Percentiles rank a stretch among this genome's conserved stretches.
Evolutionary conservation across 2,329 filamentous ascomycete genomes (phyloP).

Genomic region (Aspergillus aculeatinus): DNA sequence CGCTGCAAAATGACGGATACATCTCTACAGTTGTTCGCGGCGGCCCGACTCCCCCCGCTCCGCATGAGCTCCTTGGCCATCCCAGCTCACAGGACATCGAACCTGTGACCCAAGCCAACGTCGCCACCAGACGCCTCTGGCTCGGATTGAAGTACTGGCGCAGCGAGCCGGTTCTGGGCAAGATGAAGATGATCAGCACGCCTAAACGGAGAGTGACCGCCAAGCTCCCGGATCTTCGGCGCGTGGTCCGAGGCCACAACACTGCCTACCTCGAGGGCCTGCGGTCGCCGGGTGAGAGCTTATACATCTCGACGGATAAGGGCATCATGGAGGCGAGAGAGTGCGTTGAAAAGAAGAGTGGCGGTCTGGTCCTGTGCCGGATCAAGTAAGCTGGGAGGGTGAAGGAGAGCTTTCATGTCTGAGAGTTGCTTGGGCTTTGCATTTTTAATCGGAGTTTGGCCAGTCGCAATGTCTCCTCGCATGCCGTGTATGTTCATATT

Average conservation of each 20-base stretch:
- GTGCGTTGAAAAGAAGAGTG: conserved; percentile 74
- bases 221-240: conserved; percentile 60
- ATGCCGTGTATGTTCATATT: conserved; percentile 22
- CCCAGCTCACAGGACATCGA: conserved; percentile 47
- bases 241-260: conserved; percentile 67
- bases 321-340: conserved; percentile 81
- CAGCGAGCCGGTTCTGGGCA: conserved; percentile 72
- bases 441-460: conserved; percentile 42
- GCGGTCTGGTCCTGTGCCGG: conserved; percentile 78
- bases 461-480: conserved; percentile 34
- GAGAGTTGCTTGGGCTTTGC: conserved; percentile 29
- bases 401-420: conserved; percentile 12
- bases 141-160: conserved; percentile 88
- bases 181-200: conserved; percentile 67
- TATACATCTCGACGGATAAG: conserved; percentile 74
- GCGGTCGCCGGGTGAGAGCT: conserved; percentile 72
- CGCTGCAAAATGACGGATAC: conserved; percentile 80
- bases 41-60: conserved; percentile 59
- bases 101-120: conserved; percentile 66
- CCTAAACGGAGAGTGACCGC: conserved; percentile 71
- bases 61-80: conserved; percentile 54
- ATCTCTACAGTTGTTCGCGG: conserved; percentile 75
- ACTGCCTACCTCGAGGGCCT: conserved; percentile 69
- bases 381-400: conserved; percentile 32
- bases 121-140: conserved; percentile 76